Evolutionary conservation across 176 grass and related monocot species (phyloP).

Genomic region (Juncus effusus): DNA sequence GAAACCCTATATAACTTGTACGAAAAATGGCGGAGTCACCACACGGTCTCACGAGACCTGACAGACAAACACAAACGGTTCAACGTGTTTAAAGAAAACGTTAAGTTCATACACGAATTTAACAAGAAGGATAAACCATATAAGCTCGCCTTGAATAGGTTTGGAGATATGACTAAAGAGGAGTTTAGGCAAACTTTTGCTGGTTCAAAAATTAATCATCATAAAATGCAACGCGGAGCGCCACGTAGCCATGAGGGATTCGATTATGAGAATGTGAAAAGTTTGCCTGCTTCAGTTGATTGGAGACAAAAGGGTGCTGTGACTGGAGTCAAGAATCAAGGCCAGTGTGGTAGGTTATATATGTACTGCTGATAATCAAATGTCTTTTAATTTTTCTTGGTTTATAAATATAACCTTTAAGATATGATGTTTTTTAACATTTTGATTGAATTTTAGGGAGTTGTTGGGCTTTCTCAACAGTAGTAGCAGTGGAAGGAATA

Average conservation of each 20-base stretch:
- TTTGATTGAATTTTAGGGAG: conserved; percentile 41
- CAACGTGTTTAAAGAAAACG: conserved; percentile 79
- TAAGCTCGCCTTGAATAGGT: conserved; percentile 77
- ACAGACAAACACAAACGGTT: conserved; percentile 51
- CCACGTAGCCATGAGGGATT: conserved; percentile 1
- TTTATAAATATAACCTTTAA: not conserved
- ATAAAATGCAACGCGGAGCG: conserved; percentile 39
- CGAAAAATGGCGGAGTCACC: conserved; percentile 57
- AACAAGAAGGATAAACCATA: conserved; percentile 68
- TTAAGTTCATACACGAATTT: conserved; percentile 59
- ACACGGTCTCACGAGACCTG: conserved; percentile 55
- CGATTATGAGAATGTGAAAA: conserved; percentile 27
- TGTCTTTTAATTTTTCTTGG: not conserved
- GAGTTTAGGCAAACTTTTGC: conserved; percentile 62
- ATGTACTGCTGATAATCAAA: conserved; percentile 1
- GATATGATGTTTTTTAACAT: not conserved
- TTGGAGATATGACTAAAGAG: conserved; percentile 71
- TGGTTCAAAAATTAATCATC: conserved; percentile 46
- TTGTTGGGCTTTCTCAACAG: conserved; percentile 79
- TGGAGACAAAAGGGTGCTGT: conserved; percentile 63
- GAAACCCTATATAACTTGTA: conserved; percentile 60
- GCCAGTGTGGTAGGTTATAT: conserved; percentile 50
- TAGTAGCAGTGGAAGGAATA: conserved; percentile 68
- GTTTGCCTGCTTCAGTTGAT: conserved; percentile 45
- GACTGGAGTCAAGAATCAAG: conserved; percentile 67